Percentiles rank a stretch among this genome's conserved stretches.
These are phyloP conservation scores for Middelhovenomyces tepae DNA, from an alignment of 805 yeast species.

Conservation along the genomic window DNA sequence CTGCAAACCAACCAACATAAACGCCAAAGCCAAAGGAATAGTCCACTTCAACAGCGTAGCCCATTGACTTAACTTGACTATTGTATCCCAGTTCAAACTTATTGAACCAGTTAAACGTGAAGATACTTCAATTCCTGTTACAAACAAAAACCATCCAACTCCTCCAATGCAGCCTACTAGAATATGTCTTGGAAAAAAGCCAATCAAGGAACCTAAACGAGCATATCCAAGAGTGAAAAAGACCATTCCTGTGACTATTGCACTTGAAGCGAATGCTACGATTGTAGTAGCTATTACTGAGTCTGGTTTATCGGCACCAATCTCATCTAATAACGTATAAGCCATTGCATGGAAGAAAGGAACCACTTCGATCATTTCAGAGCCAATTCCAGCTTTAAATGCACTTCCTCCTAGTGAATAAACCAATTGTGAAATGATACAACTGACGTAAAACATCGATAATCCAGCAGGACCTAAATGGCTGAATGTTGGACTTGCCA, in stretches of 20 bases:
- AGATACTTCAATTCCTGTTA: conserved; percentile 89
- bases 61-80: conserved; percentile 9
- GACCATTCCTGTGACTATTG: conserved; percentile 78
- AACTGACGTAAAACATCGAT: conserved; percentile 88
- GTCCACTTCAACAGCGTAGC: conserved; percentile 56
- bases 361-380: conserved; percentile 98
- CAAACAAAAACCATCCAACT: conserved; percentile 85
- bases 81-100: conserved; percentile 50
- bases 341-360: conserved; percentile 98
- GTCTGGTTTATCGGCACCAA: conserved; percentile 41
- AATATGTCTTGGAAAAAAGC: conserved; percentile 93
- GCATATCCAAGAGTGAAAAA: conserved; percentile 72
- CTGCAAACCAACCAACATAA: conserved; percentile 51
- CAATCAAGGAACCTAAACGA: conserved; percentile 76
- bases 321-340: conserved; percentile 46
- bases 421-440: conserved; percentile 81
- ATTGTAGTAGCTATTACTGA: conserved; percentile 74
- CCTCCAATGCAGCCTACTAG: conserved; percentile 97
- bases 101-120: conserved; percentile 71
- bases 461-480: conserved; percentile 80
- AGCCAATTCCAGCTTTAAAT: conserved; percentile 85
- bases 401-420: conserved; percentile 87
- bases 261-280: conserved; percentile 71
- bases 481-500: conserved; percentile 69
- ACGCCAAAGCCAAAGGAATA: conserved; percentile 58